Percentiles rank a stretch among this genome's conserved stretches.
phyloP scores from a whole-genome alignment of 306 rosid genomes.

The Lotus japonicus region DNA sequence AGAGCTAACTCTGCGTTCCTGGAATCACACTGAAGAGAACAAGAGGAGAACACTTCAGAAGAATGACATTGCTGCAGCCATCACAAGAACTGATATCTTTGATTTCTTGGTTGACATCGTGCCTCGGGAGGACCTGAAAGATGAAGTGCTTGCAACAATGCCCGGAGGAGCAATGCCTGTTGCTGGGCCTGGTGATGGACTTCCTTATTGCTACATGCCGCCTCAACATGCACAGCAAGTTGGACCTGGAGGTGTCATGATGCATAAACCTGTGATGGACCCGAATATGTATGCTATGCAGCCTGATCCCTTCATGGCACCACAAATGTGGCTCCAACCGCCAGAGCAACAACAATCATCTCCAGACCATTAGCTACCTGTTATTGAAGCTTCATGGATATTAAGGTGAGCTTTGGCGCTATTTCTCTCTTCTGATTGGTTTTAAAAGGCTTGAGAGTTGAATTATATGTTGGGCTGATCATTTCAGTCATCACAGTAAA shows the following conservation, averaged over 20 bases:
- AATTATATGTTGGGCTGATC: too few species aligned
- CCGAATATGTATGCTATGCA: constrained; percentile 18
- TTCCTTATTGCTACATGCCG: constrained; percentile 32
- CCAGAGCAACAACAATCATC: constrained; percentile 21
- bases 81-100: constrained; percentile 61
- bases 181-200: constrained; percentile 16
- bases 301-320: constrained; percentile 28
- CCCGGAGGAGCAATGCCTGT: constrained; percentile 51
- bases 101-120: constrained; percentile 69
- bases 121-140: constrained; percentile 65
- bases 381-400: neutral
- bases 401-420: neutral
- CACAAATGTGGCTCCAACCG: constrained; percentile 27
- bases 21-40: constrained; percentile 73
- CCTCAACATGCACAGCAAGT: constrained; percentile 30
- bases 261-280: constrained; percentile 16
- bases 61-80: constrained; percentile 73
- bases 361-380: constrained; percentile 18
- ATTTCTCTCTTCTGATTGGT: too few species aligned
- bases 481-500: too few species aligned
- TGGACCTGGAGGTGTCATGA: constrained; percentile 17
- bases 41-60: constrained; percentile 66
- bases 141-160: constrained; percentile 60
- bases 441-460: too few species aligned
- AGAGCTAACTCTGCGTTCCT: constrained; percentile 65